These are phyloP conservation scores for Fomitopsis pinicola DNA, from an alignment of 1,284 basidiomycete species.

Conservation along the genomic window DNA sequence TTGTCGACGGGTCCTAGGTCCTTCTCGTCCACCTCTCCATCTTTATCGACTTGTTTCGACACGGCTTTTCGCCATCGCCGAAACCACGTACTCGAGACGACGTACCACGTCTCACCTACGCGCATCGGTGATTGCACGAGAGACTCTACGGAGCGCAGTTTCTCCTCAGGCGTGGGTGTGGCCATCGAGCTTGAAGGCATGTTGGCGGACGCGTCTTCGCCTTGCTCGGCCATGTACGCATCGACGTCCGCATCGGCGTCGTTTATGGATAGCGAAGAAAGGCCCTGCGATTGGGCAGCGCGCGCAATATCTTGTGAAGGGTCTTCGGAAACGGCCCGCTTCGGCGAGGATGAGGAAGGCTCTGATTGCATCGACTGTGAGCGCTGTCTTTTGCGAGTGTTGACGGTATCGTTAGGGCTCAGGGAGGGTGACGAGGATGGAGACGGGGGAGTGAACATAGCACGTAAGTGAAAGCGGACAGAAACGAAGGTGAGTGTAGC, in stretches of 20 bases:
- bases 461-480: slow-evolving; percentile 10
- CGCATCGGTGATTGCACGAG: slow-evolving; percentile 47
- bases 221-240: slow-evolving; percentile 70
- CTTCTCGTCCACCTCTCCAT: slow-evolving; percentile 52
- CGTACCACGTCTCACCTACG: slow-evolving; percentile 74
- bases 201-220: slow-evolving; percentile 30
- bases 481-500: not conserved
- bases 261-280: slow-evolving; percentile 36
- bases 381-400: slow-evolving; percentile 43
- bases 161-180: slow-evolving; percentile 35
- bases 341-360: slow-evolving; percentile 59
- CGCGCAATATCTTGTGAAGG: slow-evolving; percentile 38
- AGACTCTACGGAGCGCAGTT: slow-evolving; percentile 44
- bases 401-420: slow-evolving; percentile 20
- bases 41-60: slow-evolving; percentile 62
- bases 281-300: slow-evolving; percentile 33
- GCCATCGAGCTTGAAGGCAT: slow-evolving; percentile 16
- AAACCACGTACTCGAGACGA: slow-evolving; percentile 72
- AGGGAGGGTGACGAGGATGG: slow-evolving; percentile 25
- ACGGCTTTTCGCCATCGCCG: slow-evolving; percentile 71
- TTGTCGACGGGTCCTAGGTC: slow-evolving; percentile 78
- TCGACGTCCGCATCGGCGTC: slow-evolving; percentile 48
- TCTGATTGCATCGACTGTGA: slow-evolving; percentile 47
- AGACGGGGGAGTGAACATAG: slow-evolving; percentile 29
- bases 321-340: slow-evolving; percentile 65